Base-by-base conservation (phyloP, 108 stramenopile genomes). In the Aurantiochytrium sp. region DNA sequence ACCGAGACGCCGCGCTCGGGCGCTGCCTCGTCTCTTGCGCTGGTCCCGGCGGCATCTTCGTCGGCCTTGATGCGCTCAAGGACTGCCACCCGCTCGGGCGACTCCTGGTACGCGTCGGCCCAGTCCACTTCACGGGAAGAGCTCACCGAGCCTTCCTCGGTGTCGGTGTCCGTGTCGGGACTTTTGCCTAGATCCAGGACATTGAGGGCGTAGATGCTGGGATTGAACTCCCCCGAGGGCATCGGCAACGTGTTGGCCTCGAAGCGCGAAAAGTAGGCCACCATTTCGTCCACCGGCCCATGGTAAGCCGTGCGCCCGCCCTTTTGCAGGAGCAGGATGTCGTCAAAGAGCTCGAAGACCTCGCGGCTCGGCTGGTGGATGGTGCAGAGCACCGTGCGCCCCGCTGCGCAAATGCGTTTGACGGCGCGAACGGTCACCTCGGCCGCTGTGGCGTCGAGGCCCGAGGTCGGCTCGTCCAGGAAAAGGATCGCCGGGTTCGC, bases 301-400 rank as follows among this genome's bases (percentile, higher is more conserved):
- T 93, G 94, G 68, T 92, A 96, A 4, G 94, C 95, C 32, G 91
- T 91, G 68, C 93, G 93, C 1, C 96, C 96, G 39, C 96, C 96
- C 42, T 92, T 90, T 89, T 95, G 90, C 4, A 97, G 86, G 19
- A 97, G 94, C 55, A 97, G 89, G 22, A 65, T 17, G 42, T 85
- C 87, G 87, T 95, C 95, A 89, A 95, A 96, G 12, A 89, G 89
- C 65, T 90, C 91, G 89, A 96, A 96, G 50, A 96, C 94, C 22
- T 94, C 94, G 34, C 92, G 86, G 37, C 94, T 95, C 19, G 96
- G 96, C 90, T 96, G 96, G 68, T 96, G 96, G 55, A 96, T 96
- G n/a, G 96, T 96, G 42, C 93, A 93, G 54, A 94, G 90, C 36
- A 96, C 93, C 31, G 93, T 93, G 45, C 94, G 87, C 17, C 93